Conservation (phyloP, 2,329 filamentous ascomycete genomes). For the Ascosphaera apis region DNA sequence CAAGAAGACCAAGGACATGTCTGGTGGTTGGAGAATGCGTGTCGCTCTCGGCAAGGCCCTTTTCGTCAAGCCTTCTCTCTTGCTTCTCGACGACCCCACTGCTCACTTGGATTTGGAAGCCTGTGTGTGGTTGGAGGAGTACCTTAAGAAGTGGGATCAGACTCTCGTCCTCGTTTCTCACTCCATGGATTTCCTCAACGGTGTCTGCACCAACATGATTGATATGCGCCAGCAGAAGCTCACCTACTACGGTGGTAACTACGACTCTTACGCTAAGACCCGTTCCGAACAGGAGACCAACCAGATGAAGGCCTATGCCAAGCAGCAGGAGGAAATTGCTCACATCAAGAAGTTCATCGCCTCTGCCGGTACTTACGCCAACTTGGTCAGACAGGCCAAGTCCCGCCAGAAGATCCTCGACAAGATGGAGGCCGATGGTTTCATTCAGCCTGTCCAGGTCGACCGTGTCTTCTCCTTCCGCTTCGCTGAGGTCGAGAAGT, state of each 20-base stretch:
- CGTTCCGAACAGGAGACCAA: conserved; percentile 84
- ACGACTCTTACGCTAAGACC: conserved; percentile 93
- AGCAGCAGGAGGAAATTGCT: conserved; percentile 96
- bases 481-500: conserved; percentile 96
- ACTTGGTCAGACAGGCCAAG: conserved; percentile 96
- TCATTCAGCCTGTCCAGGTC: conserved; percentile 70
- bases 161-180: conserved; percentile 99
- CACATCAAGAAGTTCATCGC: conserved; percentile 99
- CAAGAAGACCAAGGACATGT: conserved; percentile 82
- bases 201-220: conserved; percentile 94
- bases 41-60: conserved; percentile 95
- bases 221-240: conserved; percentile 99
- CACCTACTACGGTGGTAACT: conserved; percentile 91
- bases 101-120: conserved; percentile 99
- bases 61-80: conserved; percentile 90
- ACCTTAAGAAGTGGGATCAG: conserved; percentile 90
- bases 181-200: conserved; percentile 95
- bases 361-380: conserved; percentile 97
- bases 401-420: conserved; percentile 98
- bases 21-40: conserved; percentile 99
- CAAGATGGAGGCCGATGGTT: conserved; percentile 99
- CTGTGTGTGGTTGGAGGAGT: conserved; percentile 97
- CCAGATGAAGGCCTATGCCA: conserved; percentile 96
- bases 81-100: conserved; percentile 94
- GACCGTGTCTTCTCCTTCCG: conserved; percentile 93